Evolutionary conservation across 1,284 basidiomycete species (phyloP), one percentile per base, ranked within the genome.

Genomic region (Ustilago bromivora): DNA sequence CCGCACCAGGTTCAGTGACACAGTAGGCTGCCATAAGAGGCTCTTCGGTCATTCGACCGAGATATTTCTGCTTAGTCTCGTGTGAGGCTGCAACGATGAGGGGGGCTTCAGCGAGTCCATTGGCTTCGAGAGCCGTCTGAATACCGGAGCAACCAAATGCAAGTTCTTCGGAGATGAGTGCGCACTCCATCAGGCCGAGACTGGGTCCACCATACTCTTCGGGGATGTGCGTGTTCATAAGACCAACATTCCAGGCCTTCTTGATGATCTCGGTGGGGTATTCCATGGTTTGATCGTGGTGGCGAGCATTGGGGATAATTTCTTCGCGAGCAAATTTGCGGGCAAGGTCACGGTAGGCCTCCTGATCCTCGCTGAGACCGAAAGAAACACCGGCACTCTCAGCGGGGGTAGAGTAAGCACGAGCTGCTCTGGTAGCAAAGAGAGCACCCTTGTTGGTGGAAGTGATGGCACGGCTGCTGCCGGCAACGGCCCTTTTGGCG

Each of bases 11-110:
- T 79, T 89, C 89, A 0, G 89, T 89, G 28, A 89, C 88, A 70
- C 88, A 88, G 82, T 90, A 90, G 2, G 89, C 88, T 15, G 89
- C 89, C 71, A 90, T 88, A 13, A 90, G 81, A 0, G 89, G 89
- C 79, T 89, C 89, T 73, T 90, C 89, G 0, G 88, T 88, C 87
- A 89, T 88, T n/a, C 89, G 84, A 0, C 89, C 89, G n/a, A 90
- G 85, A 80, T 89, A 90, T 84, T 89, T 89, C 61, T 77, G 76
- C 84, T 89, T 90, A 53, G 86, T 86, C 70, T 87, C 88, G 59
- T 89, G 87, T 23, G 85, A 88, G 1, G 87, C 89, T 0, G 89
- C 88, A 10, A 89, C 88, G 41, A 89, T 87, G 12, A 89, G 65
- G 0, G 89, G 89, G 0, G 89, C 89, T 70, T 89, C 88, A 0